Percentiles rank a stretch among this genome's conserved stretches.
Conservation (phyloP, 495 filamentous ascomycete species). For the Xylaria telfairii region DNA sequence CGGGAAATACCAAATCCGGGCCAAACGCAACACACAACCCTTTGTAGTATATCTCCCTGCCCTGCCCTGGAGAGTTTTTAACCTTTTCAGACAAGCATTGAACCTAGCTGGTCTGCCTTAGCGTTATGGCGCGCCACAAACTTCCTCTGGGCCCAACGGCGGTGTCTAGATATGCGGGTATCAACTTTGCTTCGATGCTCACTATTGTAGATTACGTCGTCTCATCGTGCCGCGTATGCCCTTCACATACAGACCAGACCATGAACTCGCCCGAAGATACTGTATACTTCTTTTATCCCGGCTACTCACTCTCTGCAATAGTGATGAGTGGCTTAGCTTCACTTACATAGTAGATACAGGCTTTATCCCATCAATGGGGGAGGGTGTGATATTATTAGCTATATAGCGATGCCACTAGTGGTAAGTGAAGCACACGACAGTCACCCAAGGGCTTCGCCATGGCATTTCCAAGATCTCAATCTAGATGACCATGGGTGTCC, state of each 20-base stretch:
- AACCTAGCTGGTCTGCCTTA: neutral
- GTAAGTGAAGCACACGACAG: neutral
- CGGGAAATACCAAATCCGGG: neutral
- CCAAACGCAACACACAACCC: neutral
- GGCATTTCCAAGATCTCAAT: neutral
- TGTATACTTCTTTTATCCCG: neutral
- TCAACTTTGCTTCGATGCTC: neutral
- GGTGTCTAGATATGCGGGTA: neutral
- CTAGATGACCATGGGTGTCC: neutral
- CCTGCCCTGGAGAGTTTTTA: neutral
- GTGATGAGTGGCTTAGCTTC: neutral
- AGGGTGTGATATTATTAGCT: neutral
- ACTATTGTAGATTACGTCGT: slow-evolving; percentile 1
- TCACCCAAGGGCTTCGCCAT: neutral
- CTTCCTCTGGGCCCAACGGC: neutral
- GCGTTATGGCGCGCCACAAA: neutral
- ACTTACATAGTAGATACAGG: neutral
- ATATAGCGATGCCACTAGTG: neutral
- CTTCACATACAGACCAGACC: neutral
- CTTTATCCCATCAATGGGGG: neutral
- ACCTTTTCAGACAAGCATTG: neutral
- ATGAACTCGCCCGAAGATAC: neutral
- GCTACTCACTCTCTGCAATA: neutral
- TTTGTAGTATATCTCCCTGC: neutral
- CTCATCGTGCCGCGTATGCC: neutral